Evolutionary conservation across 441 rosid genomes (phyloP), one percentile per base, ranked within the genome.

Genomic region (Pelargonium cotyledonis): DNA sequence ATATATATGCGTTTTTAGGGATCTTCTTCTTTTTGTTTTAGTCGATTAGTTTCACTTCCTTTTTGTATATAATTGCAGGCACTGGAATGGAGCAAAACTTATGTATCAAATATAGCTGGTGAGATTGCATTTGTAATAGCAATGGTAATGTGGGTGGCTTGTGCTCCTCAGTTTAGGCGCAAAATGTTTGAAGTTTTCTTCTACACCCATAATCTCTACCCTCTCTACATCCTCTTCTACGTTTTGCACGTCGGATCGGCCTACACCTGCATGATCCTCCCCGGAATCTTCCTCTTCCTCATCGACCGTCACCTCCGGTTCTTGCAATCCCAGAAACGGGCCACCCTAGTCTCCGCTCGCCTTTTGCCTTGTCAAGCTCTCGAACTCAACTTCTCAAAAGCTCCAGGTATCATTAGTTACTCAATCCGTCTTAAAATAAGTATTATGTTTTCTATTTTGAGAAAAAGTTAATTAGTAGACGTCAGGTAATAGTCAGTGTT

Each of bases 141-240:
- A 67, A 15, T 70, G 7, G 76, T 66, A 2, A 82, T 87, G 80
- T 85, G 91, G 91, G 78, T 65, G 44, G 78, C 86, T 12, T 80
- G 77, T 75, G 57, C 67, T 6, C 79, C 76, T 35, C 11, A 53
- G 6, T 18, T 83, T 19, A 81, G 89, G 41, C 55, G 81, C 65
- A 85, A 77, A 68, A 70, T 69, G 78, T 87, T 85, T 12, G 86
- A 85, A 73, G 31, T 85, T 8, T 85, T 87, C 83, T 85, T 73
- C 80, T 83, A 82, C 70, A 73, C 80, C 40, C 87, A 82, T 68
- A 69, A 83, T 57, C 86, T 87, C 63, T 87, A 79, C 77, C 46
- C 67, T 7, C 65, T 82, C 19, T 86, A 68, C 73, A 78, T 82
- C 65, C 1, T 82, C 76, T 86, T 85, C 82, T 86, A 77, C 15